Base-by-base conservation (phyloP, 139 green algal genomes). In the Zygnema circumcarinatum region DNA sequence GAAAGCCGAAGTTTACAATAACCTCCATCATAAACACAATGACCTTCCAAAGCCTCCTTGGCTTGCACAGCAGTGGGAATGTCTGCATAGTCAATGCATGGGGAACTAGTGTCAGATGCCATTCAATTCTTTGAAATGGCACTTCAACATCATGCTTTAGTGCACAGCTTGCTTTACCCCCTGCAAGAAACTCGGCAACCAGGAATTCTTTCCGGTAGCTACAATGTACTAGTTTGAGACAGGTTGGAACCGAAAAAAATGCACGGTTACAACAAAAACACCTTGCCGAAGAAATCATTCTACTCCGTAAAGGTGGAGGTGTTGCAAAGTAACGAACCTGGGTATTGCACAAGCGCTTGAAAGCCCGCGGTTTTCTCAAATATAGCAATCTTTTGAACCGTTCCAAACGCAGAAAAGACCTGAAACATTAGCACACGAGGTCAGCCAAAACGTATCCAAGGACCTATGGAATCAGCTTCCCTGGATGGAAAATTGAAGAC, bases 341-440 rank as follows among this genome's bases (percentile, higher is more conserved):
- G 86, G 62, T 94, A 95, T 88, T 95, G 93, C 7, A 93, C 81
- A 33, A 93, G 86, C 0, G 93, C 92, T 36, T 94, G 91, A 32
- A 96, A 81, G 0, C 92, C 93, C 1, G 79, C 79, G 69, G 92
- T 92, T 74, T 94, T 94, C 83, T 95, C 92, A 79, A 94, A 95
- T 20, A 93, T 92, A 54, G 93, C 92, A 72, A 95, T 95, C 90
- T 95, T 95, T 83, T 95, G 88, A 22, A 95, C 93, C 33, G 68
- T 69, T 47, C 93, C 93, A 74, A 95, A 95, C 0, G 91, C 92
- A 0, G 88, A 93, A 85, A 93, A 95, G 1, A 95, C 86, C 86
- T 90, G 86, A 35, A 69, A 33, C 25, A 33, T 1, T 1, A n/a
- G n/a, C n/a, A n/a, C n/a, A n/a, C n/a, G n/a, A n/a, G 3, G n/a